Evolutionary conservation across 495 filamentous ascomycete species (phyloP), one percentile per base, ranked within the genome.

Genomic region (Aspergillus panamensis): DNA sequence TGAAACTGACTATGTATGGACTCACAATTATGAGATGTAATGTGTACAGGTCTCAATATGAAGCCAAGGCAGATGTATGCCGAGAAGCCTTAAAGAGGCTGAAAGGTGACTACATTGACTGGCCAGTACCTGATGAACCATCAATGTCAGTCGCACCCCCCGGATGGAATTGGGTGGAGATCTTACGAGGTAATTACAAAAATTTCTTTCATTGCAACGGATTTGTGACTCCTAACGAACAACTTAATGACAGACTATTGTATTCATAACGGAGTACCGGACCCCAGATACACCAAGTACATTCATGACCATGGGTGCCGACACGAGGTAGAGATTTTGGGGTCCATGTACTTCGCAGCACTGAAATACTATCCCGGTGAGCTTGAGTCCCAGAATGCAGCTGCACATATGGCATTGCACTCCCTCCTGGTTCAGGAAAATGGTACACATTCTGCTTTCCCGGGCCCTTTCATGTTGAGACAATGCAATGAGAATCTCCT

Each of bases 1-100:
- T 62, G 2, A 69, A 61, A 13, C 63, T 77, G 20, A 67, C 64
- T 0, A 40, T 77, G 19, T 77, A 71, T 57, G 72, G 73, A 0
- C 59, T 71, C 21, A 73, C 73, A 1, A 51, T 76, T 13, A 21
- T 62, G 6, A 53, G 64, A 3, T 32, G 55, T 0, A 50, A 61
- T 7, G 14, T 43, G 1, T 55, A 60, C 6, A 13, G 44, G 0
- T 55, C 61, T 10, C 44, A 48, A 3, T 48, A 59, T 12, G 53
- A 40, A 16, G 68, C 68, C 12, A 69, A 66, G n/a, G 62, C 68
- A 3, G 58, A 57, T n/a, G 60, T 61, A 3, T 75, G 67, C 56
- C 63, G 62, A 20, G 63, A 55, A 14, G 67, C 69, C 14, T 40
- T 77, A 32, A 50, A 53, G 5, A 50, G 59, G 16, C 32, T 75